Conservation (phyloP, 805 yeast genomes). For the Metschnikowia koreensis region DNA sequence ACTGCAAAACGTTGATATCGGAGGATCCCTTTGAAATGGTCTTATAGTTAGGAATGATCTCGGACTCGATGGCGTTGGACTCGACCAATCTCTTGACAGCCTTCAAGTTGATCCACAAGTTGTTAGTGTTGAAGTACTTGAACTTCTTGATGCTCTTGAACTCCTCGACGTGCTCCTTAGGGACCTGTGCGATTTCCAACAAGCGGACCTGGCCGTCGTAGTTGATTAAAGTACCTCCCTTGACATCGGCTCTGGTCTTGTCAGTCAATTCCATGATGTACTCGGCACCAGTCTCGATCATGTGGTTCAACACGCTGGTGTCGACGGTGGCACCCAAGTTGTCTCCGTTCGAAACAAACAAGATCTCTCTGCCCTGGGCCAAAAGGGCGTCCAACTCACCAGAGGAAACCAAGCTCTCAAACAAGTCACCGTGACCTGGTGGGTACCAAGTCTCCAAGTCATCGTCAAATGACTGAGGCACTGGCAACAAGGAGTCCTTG, state of each 20-base stretch:
- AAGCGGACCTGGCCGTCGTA: constrained; percentile 93
- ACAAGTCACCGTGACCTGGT: constrained; percentile 99
- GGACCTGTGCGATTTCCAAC: constrained; percentile 97
- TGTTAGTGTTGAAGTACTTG: constrained; percentile 97
- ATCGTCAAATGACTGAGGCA: constrained; percentile 74
- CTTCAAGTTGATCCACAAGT: constrained; percentile 93
- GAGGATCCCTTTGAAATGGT: constrained; percentile 72
- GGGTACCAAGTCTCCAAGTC: constrained; percentile 92
- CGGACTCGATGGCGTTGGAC: constrained; percentile 75
- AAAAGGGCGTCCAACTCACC: constrained; percentile 90
- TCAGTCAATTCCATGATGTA: constrained; percentile 98
- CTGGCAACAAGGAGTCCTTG: constrained; percentile 95
- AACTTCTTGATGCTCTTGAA: constrained; percentile 97
- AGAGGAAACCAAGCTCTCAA: constrained; percentile 82
- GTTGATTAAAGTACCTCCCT: constrained; percentile 97
- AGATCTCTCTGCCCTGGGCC: constrained; percentile 89
- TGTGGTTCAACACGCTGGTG: constrained; percentile 82
- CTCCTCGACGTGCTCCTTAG: constrained; percentile 97
- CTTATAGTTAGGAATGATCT: constrained; percentile 94
- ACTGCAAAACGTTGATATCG: constrained; percentile 84
- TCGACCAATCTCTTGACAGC: constrained; percentile 93
- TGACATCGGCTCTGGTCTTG: constrained; percentile 98
- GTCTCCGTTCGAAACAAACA: constrained; percentile 97
- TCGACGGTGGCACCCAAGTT: constrained; percentile 98
- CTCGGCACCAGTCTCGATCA: constrained; percentile 88